These are phyloP conservation scores for Saccharomycopsis malanga DNA, from an alignment of 805 yeast species.

Conservation along the genomic window DNA sequence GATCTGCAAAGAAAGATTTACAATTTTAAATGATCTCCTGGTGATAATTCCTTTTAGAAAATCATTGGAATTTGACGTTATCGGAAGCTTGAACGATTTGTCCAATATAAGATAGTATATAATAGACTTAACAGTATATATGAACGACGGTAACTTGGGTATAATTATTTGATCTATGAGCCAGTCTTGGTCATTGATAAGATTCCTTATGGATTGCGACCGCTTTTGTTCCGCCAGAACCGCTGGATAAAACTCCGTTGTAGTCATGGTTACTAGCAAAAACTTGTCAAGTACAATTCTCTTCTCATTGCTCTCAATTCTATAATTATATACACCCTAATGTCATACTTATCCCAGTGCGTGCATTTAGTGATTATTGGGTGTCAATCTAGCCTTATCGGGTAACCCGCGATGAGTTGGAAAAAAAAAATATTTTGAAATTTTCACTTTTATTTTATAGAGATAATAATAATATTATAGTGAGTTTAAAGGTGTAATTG, in stretches of 20 bases:
- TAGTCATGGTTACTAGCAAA: too few relatives aligned
- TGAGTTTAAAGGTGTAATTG: too few relatives aligned
- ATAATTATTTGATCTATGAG: slow-evolving; percentile 15
- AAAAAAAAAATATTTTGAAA: too few relatives aligned
- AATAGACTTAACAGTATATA: slow-evolving; percentile 13
- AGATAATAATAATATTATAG: too few relatives aligned
- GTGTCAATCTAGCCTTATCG: too few relatives aligned
- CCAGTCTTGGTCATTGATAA: slow-evolving; percentile 19
- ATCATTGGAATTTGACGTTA: slow-evolving; percentile 19
- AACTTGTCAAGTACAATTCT: too few relatives aligned
- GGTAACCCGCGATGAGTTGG: too few relatives aligned
- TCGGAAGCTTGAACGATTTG: slow-evolving; percentile 20
- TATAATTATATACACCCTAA: too few relatives aligned
- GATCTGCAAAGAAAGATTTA: slow-evolving; percentile 7
- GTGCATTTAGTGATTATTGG: too few relatives aligned
- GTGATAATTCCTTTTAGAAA: slow-evolving; percentile 17
- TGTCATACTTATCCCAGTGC: too few relatives aligned
- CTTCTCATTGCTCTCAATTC: too few relatives aligned
- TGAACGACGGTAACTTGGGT: slow-evolving; percentile 18
- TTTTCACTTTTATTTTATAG: too few relatives aligned
- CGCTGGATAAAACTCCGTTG: slow-evolving; percentile 1
- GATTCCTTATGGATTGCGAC: slow-evolving; percentile 3
- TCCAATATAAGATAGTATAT: slow-evolving; percentile 16
- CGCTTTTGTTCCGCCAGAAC: slow-evolving; percentile 1
- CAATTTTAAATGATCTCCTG: slow-evolving; percentile 15